These are phyloP conservation scores for Beta macrorhiza DNA, from an alignment of 179 eudicot genomes.

Conservation along the genomic window DNA sequence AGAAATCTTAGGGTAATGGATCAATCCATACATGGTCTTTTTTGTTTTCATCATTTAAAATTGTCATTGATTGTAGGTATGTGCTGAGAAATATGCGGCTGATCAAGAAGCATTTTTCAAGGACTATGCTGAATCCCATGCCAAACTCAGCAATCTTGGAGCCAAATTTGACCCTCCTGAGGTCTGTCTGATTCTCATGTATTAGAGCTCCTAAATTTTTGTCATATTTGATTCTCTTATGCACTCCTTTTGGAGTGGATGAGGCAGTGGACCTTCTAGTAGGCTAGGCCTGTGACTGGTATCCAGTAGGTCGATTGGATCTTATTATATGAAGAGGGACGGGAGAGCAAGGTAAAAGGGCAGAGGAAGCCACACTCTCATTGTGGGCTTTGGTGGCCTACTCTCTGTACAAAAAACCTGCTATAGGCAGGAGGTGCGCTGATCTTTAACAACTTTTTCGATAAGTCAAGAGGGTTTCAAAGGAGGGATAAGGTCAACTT, in stretches of 20 bases:
- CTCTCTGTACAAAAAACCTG: too few species aligned
- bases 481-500: background rate
- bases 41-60: background rate
- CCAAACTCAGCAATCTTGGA: conserved; percentile 92
- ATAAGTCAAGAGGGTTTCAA: background rate
- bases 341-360: background rate
- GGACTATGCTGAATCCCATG: conserved; percentile 96
- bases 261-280: background rate
- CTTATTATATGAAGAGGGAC: background rate
- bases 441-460: too few species aligned
- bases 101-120: conserved; percentile 81
- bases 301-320: background rate
- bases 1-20: conserved; percentile 8
- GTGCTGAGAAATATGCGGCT: conserved; percentile 89
- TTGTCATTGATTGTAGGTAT: conserved; percentile 44
- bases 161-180: conserved; percentile 94
- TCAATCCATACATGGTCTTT: background rate
- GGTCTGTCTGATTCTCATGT: conserved; percentile 43
- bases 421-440: too few species aligned
- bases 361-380: background rate
- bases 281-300: background rate
- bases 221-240: background rate
- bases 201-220: background rate
- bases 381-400: too few species aligned
- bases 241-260: background rate